Conservation (phyloP, 441 rosid species). For the Mallotus repandus region DNA sequence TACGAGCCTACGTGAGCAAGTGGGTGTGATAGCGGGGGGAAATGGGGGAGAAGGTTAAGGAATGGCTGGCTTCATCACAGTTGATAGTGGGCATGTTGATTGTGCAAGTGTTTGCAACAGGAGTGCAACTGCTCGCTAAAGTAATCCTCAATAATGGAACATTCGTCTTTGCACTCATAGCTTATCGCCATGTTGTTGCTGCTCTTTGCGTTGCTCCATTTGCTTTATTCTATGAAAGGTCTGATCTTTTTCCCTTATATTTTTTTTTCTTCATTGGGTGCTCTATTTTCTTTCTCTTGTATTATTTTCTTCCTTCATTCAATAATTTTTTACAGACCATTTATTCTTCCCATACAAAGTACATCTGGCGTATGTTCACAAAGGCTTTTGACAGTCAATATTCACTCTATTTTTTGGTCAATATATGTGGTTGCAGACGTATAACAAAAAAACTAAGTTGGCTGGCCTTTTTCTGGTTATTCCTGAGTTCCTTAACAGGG, state of each 20-base stretch:
- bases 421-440: slow-evolving; percentile 20
- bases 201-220: slow-evolving; percentile 42
- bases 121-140: slow-evolving; percentile 42
- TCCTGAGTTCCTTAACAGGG: slow-evolving; percentile 39
- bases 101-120: slow-evolving; percentile 42
- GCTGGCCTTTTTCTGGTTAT: slow-evolving; percentile 37
- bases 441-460: slow-evolving; percentile 21
- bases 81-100: slow-evolving; percentile 32
- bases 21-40: no score
- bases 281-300: not conserved
- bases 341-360: no score
- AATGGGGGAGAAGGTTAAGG: no score
- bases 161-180: slow-evolving; percentile 39
- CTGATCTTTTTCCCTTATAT: not conserved
- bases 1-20: no score
- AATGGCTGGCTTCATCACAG: no score
- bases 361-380: no score
- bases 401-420: no score
- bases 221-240: slow-evolving; percentile 46
- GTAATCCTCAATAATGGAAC: slow-evolving; percentile 37
- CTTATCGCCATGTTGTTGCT: slow-evolving; percentile 48
- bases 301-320: no score
- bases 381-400: no score
- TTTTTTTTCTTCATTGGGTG: not conserved
- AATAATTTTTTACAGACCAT: no score